Base-by-base conservation (phyloP, 2,329 filamentous ascomycete species). In the Penicillium expansum region DNA sequence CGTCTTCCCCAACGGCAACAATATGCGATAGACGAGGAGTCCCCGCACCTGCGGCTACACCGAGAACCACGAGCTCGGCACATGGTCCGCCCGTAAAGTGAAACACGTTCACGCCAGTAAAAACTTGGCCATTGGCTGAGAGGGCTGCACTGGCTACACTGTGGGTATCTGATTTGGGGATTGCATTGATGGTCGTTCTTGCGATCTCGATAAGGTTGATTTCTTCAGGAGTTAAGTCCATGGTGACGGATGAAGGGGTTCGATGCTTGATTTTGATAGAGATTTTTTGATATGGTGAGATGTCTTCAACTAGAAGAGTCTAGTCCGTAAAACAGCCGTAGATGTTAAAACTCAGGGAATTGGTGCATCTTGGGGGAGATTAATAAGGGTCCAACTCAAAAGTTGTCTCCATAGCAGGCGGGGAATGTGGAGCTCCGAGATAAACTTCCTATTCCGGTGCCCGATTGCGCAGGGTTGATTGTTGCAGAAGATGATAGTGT, bases 61-160 rank as follows among this genome's bases (percentile, higher is more conserved):
- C 68, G 22, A 71, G 55, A 11, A 65, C 64, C 18, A 69, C 68
- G 11, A 70, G 62, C 41, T 70, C 67, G 10, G 68, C 68, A 54
- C 68, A 71, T 20, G 68, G 68, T 2, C 68, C 67, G n/a, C 68
- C 67, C 0, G 62, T 69, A 38, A 67, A 67, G 32, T 67, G 64
- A n/a, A 62, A 65, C 30, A 67, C 62, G 38, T 67, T 67, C 39
- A 66, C 59, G 10, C 61, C 65, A 0, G 64, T 60, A 57, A 61
- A 67, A 29, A 64, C 39, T 30, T 60, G 61, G n/a, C 61, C 64
- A 16, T 61, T 50, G 13, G 38, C 37, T 7, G 59, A 57, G n/a
- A 67, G 54, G 13, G 58, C 59, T 35, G 64, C 54, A 39, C 57
- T 61, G 37, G 58, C 54, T 16, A 66, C 59, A 47, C 59, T 63